Percentiles rank a stretch among this genome's conserved stretches.
Conservation (phyloP, 2,329 filamentous ascomycete genomes). For the Raffaelea deltoideospora region DNA sequence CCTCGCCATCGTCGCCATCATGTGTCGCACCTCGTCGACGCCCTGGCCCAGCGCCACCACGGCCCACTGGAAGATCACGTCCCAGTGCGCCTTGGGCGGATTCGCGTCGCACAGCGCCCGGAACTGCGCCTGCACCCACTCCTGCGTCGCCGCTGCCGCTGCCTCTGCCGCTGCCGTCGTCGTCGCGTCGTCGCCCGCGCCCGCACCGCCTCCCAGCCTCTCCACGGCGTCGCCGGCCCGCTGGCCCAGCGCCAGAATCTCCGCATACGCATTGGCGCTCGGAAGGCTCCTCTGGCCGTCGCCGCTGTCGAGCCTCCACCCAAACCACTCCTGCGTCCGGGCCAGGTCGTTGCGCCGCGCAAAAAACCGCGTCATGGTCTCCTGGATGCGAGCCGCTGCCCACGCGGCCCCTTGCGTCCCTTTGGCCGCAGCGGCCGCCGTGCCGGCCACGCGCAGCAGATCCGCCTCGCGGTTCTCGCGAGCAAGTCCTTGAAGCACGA, state of each 20-base stretch:
- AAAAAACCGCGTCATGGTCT: conserved; percentile 47
- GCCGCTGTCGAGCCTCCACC: conserved; percentile 36
- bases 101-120: conserved; percentile 28
- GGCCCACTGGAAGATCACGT: conserved; percentile 62
- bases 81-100: conserved; percentile 44
- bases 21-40: conserved; percentile 55
- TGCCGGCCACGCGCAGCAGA: conserved; percentile 31
- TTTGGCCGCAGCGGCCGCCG: conserved; percentile 24
- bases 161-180: not conserved
- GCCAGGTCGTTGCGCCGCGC: conserved; percentile 38
- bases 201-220: not conserved
- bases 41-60: conserved; percentile 53
- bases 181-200: not conserved
- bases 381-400: conserved; percentile 30
- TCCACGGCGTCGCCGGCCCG: conserved; percentile 19
- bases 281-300: too few relatives aligned
- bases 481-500: conserved; percentile 46
- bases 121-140: conserved; percentile 49
- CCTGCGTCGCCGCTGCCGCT: conserved; percentile 21
- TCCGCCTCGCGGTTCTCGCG: conserved; percentile 41
- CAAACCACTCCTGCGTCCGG: conserved; percentile 55
- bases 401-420: too few relatives aligned
- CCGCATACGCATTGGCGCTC: conserved; percentile 36
- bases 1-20: conserved; percentile 52
- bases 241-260: conserved; percentile 45